Percentiles rank a stretch among this genome's conserved stretches.
Evolutionary conservation across 164 flowering plant genomes (phyloP).

Genomic region (Stephania japonica): DNA sequence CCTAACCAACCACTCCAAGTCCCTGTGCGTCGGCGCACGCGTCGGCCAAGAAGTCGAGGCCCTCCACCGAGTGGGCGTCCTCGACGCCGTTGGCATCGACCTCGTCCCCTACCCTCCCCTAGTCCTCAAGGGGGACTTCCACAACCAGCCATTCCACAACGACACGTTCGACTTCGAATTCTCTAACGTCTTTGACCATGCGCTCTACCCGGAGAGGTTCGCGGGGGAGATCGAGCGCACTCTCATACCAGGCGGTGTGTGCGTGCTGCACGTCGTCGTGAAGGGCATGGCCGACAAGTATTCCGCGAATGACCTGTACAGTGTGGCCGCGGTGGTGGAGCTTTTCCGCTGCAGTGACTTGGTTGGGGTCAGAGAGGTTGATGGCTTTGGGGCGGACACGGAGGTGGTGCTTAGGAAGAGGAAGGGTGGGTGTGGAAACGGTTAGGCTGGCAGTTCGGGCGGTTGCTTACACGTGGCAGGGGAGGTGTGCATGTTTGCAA

Average conservation of each 20-base stretch:
- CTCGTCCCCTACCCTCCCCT: conserved; percentile 82
- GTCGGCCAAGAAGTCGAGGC: conserved; percentile 88
- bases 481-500: too few relatives aligned
- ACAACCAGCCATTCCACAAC: conserved; percentile 62
- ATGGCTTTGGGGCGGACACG: conserved; percentile 83
- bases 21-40: conserved; percentile 76
- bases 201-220: conserved; percentile 62
- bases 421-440: too few relatives aligned
- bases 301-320: conserved; percentile 76
- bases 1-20: conserved; percentile 42
- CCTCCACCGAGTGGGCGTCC: conserved; percentile 51
- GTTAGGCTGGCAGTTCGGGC: too few relatives aligned
- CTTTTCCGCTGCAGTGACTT: conserved; percentile 49
- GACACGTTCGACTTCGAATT: conserved; percentile 79
- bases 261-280: conserved; percentile 74
- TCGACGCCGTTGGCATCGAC: conserved; percentile 70
- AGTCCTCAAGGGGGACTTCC: conserved; percentile 73
- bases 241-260: conserved; percentile 63
- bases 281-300: conserved; percentile 55
- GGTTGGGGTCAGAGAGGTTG: conserved; percentile 49
- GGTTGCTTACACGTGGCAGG: too few relatives aligned
- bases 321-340: conserved; percentile 45
- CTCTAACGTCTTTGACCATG: conserved; percentile 93
- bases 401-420: conserved; percentile 61
- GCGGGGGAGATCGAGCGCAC: conserved; percentile 88